Evolutionary conservation across 768 basidiomycete genomes (phyloP), one percentile per base, ranked within the genome.

Genomic region (Trametes maxima): DNA sequence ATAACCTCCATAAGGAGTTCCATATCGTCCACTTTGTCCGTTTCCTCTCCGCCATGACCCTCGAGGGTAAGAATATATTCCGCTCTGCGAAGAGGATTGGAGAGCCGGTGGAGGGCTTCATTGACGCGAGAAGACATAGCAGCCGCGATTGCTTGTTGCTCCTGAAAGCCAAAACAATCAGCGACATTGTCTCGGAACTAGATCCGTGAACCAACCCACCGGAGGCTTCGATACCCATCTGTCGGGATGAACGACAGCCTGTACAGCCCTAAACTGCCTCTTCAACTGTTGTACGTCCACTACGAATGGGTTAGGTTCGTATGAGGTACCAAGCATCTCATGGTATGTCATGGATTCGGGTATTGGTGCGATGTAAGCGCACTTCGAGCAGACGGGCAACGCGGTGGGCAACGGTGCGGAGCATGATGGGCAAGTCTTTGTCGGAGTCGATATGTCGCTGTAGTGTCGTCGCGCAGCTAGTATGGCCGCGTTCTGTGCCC

Each of bases 211-310:
- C 11, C 1, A 19, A 69, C 74, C 54, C 64, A 89, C 90, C 61
- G 43, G 54, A 54, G 35, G 36, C 21, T 43, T 59, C 24, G 47
- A 82, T 36, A 86, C 82, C 89, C 91, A 96, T 13, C 86, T 80
- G 72, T 98, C 95, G 0, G 95, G 95, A 77, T 98, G 95, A 53
- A 92, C 86, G 21, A 84, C 76, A 21, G 85, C 80, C 70, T 96
- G 95, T 3, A 89, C 84, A 47, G 81, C 76, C 36, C 89, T 77
- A 71, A 93, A 95, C 28, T 82, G 80, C 37, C 77, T 76, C 72
- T 85, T 88, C 60, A 97, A 75, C 19, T 80, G 75, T 1, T 74
- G 67, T 16, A 80, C 67, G 69, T 94, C 86, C 44, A 98, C 74
- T 16, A 79, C 73, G 74, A 93, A 96, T 8, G 87, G 87, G 70